Conservation (phyloP, 768 basidiomycete genomes). For the Clitopilus passeckerianus region DNA sequence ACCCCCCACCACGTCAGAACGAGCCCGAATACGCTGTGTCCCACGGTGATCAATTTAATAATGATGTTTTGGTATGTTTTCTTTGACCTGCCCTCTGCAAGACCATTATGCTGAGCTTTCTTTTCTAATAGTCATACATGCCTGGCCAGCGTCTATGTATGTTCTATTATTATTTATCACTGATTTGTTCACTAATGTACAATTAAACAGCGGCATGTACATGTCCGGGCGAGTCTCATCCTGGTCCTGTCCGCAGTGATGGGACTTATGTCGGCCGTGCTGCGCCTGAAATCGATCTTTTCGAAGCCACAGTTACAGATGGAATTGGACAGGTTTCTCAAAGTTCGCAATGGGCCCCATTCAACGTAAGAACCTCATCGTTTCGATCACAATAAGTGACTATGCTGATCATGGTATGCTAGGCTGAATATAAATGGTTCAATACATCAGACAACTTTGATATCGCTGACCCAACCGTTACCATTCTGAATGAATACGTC, state of each 20-base stretch:
- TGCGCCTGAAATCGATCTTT: conserved; percentile 69
- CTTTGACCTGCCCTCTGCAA: neutral
- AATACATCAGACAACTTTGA: conserved; percentile 44
- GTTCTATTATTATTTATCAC: conserved; percentile 2
- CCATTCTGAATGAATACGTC: conserved; percentile 48
- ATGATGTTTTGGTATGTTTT: conserved; percentile 30
- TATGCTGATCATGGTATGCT: neutral
- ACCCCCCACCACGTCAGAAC: conserved; percentile 38
- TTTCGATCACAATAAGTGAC: neutral
- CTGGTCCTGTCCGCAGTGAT: conserved; percentile 34
- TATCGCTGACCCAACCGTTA: conserved; percentile 42
- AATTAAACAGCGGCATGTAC: conserved; percentile 29
- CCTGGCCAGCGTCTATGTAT: conserved; percentile 50
- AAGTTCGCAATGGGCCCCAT: conserved; percentile 53
- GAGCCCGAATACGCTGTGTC: conserved; percentile 42
- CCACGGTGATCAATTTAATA: conserved; percentile 37
- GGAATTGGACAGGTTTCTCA: conserved; percentile 40
- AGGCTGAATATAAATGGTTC: conserved; percentile 54
- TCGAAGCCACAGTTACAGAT: conserved; percentile 44
- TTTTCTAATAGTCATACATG: conserved; percentile 49
- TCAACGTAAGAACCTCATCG: conserved; percentile 49
- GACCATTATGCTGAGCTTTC: neutral
- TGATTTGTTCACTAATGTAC: neutral
- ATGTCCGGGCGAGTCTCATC: conserved; percentile 38
- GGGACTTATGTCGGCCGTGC: conserved; percentile 59